Conservation (phyloP, 108 stramenopile species). For the Craspedostauros australis region DNA sequence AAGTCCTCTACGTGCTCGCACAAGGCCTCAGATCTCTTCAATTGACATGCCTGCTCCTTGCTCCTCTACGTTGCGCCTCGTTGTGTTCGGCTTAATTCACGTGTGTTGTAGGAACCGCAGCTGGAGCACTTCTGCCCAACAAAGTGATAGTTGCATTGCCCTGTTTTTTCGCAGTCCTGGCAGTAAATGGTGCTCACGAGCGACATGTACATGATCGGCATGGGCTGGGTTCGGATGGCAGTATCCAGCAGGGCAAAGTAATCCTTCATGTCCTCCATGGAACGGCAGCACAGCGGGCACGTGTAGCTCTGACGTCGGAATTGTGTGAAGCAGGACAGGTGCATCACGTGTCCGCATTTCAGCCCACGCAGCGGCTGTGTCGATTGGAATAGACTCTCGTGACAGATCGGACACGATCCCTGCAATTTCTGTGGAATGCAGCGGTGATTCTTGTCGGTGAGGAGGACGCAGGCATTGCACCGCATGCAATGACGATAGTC, state of each 20-base stretch:
- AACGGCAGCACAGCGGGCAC: slow-evolving; percentile 81
- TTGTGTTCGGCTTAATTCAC: slow-evolving; percentile 63
- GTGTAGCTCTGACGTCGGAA: slow-evolving; percentile 65
- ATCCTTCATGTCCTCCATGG: slow-evolving; percentile 82
- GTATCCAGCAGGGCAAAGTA: slow-evolving; percentile 81
- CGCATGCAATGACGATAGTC: slow-evolving; percentile 97
- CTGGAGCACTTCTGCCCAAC: slow-evolving; percentile 74
- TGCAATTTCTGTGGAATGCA: slow-evolving; percentile 92
- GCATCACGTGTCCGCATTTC: slow-evolving; percentile 94
- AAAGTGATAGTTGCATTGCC: slow-evolving; percentile 76
- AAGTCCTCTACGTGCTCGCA: too few species aligned
- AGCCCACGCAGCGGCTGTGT: slow-evolving; percentile 83
- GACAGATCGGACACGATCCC: slow-evolving; percentile 91
- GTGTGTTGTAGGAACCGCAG: slow-evolving; percentile 83
- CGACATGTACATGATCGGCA: slow-evolving; percentile 66
- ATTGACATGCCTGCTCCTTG: too few species aligned
- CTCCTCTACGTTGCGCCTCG: neutral
- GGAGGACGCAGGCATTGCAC: slow-evolving; percentile 93
- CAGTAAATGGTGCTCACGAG: slow-evolving; percentile 79
- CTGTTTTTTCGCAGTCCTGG: slow-evolving; percentile 79
- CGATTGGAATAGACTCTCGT: slow-evolving; percentile 81
- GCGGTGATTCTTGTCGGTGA: slow-evolving; percentile 68
- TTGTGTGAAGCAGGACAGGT: slow-evolving; percentile 80
- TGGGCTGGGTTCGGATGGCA: slow-evolving; percentile 81
- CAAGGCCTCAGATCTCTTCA: too few species aligned